Percentiles rank a stretch among this genome's conserved stretches.
Evolutionary conservation across 2,329 filamentous ascomycete species (phyloP).

Genomic region (Gaeumannomyces sp.): DNA sequence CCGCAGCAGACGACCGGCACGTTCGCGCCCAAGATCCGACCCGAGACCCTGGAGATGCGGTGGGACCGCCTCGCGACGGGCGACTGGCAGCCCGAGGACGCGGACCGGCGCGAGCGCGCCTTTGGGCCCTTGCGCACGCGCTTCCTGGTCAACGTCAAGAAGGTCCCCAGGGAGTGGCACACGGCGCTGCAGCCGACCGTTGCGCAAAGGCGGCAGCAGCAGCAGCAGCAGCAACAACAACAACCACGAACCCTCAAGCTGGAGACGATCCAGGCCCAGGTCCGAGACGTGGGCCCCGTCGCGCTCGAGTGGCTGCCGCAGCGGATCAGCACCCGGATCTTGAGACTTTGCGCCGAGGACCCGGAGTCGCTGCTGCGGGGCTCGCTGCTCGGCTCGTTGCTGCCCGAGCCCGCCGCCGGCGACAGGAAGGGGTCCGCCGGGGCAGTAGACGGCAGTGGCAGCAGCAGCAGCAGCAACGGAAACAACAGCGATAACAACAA

Average conservation of each 20-base stretch:
- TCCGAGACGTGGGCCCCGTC: slow-evolving; percentile 28
- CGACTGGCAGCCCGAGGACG: slow-evolving; percentile 31
- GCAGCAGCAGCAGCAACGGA: neutral
- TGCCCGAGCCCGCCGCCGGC: too few relatives aligned
- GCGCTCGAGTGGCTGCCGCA: neutral
- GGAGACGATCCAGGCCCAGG: slow-evolving; percentile 30
- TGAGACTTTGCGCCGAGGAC: neutral
- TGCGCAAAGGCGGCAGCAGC: slow-evolving; percentile 7
- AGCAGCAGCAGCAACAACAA: slow-evolving; percentile 2
- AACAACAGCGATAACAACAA: neutral
- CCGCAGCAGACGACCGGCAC: too few relatives aligned
- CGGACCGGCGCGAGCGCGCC: slow-evolving; percentile 51
- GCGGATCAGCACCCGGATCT: neutral
- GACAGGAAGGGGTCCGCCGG: too few relatives aligned
- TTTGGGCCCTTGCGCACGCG: slow-evolving; percentile 62
- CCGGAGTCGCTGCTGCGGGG: neutral
- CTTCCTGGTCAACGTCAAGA: slow-evolving; percentile 5
- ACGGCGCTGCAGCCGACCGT: slow-evolving; percentile 11
- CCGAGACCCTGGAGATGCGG: slow-evolving; percentile 56
- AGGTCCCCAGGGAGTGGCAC: slow-evolving; percentile 11
- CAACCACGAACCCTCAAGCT: neutral
- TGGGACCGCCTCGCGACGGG: slow-evolving; percentile 47
- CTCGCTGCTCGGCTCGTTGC: too few relatives aligned
- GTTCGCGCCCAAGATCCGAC: slow-evolving; percentile 64
- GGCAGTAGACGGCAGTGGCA: neutral